Evolutionary conservation across 495 filamentous ascomycete species (phyloP).

Genomic region (Xylaria longipes): DNA sequence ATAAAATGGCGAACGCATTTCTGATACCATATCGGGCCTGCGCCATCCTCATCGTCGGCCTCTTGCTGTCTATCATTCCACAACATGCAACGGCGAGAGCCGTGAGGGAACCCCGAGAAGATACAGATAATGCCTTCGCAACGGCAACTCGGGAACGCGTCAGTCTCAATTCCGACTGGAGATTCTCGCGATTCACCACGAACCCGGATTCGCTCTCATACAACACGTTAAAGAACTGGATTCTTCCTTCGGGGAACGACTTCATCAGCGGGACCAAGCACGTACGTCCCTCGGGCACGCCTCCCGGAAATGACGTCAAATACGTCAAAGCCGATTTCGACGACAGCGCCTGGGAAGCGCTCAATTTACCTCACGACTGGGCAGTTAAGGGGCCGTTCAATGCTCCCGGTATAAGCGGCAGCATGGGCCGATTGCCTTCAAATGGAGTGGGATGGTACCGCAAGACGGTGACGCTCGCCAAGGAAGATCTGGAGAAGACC

Average conservation of each 20-base stretch:
- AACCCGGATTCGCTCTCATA: slow-evolving; percentile 48
- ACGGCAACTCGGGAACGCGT: slow-evolving; percentile 21
- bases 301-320: slow-evolving; percentile 37
- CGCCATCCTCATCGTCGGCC: slow-evolving; percentile 4
- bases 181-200: slow-evolving; percentile 45
- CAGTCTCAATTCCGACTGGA: slow-evolving; percentile 44
- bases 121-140: background rate
- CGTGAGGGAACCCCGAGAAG: background rate
- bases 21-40: background rate
- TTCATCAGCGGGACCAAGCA: slow-evolving; percentile 43
- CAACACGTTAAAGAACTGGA: slow-evolving; percentile 44
- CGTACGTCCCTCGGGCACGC: slow-evolving; percentile 38
- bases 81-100: slow-evolving; percentile 18
- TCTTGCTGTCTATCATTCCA: slow-evolving; percentile 15
- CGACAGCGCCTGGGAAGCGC: slow-evolving; percentile 45
- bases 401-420: slow-evolving; percentile 55
- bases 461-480: slow-evolving; percentile 41
- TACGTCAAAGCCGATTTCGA: slow-evolving; percentile 46
- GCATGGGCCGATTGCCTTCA: slow-evolving; percentile 63
- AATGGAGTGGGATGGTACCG: slow-evolving; percentile 60
- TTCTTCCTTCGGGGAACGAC: slow-evolving; percentile 49
- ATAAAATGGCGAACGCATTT: slow-evolving; percentile 17
- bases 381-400: slow-evolving; percentile 56
- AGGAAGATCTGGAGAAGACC: slow-evolving; percentile 42
- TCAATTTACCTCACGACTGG: slow-evolving; percentile 57